A percentile compares a stretch with the other conserved stretches of the same genome.
These are phyloP conservation scores for Botrytis paeoniae DNA, from an alignment of 2,329 filamentous ascomycete species.

Conservation along the genomic window DNA sequence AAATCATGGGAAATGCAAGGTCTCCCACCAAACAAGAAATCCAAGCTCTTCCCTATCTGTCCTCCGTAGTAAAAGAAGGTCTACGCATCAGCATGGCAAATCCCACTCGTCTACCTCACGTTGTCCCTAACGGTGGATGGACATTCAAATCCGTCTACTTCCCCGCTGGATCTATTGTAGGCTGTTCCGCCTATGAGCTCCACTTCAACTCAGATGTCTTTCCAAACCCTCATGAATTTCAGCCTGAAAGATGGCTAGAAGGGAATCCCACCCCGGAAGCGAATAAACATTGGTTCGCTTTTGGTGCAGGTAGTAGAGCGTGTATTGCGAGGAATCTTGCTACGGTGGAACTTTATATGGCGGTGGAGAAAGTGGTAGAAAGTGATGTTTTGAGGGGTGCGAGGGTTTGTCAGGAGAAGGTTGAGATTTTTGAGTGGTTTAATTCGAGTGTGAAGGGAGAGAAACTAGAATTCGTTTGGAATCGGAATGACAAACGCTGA, in stretches of 20 bases:
- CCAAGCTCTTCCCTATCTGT: slow-evolving; percentile 44
- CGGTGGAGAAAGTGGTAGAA: slow-evolving; percentile 43
- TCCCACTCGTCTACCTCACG: slow-evolving; percentile 48
- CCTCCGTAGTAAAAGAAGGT: slow-evolving; percentile 49
- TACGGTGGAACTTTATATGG: slow-evolving; percentile 43
- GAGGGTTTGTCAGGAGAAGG: slow-evolving; percentile 40
- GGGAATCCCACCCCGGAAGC: slow-evolving; percentile 40
- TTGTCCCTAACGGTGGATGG: slow-evolving; percentile 41
- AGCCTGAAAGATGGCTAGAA: slow-evolving; percentile 49
- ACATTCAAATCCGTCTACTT: slow-evolving; percentile 37
- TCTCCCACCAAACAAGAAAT: slow-evolving; percentile 34
- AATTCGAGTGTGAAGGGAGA: slow-evolving; percentile 51
- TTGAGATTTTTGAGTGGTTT: slow-evolving; percentile 56
- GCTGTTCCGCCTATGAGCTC: slow-evolving; percentile 45
- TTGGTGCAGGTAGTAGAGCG: slow-evolving; percentile 47
- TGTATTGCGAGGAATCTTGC: slow-evolving; percentile 52
- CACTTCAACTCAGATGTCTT: slow-evolving; percentile 47
- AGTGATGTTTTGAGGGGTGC: slow-evolving; percentile 46
- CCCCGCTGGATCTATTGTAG: slow-evolving; percentile 46
- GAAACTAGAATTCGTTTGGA: slow-evolving; percentile 43
- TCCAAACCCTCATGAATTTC: slow-evolving; percentile 43
- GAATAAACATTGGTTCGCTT: slow-evolving; percentile 46
- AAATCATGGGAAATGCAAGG: slow-evolving; percentile 35
- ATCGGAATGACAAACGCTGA: background rate
- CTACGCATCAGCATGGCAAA: slow-evolving; percentile 51